phyloP scores from a whole-genome alignment of 345 rosid species.

The Zanthoxylum bungeanum region DNA sequence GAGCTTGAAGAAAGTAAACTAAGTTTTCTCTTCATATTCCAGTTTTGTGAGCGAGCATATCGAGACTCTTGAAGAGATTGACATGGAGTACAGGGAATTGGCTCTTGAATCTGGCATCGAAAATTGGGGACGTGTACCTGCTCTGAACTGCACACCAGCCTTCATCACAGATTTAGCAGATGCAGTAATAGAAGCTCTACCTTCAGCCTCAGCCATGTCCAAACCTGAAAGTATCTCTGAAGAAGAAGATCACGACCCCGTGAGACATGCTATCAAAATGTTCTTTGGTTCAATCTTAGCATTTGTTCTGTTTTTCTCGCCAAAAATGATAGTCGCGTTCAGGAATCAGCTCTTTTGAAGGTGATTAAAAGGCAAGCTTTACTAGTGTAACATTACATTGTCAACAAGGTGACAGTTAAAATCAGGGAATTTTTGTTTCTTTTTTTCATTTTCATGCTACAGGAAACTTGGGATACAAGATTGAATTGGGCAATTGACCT shows the following conservation, averaged over 20 bases:
- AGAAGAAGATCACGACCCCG: slow-evolving; percentile 45
- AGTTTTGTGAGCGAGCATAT: slow-evolving; percentile 93
- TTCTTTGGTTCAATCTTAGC: slow-evolving; percentile 79
- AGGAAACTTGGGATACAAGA: background rate
- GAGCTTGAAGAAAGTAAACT: background rate
- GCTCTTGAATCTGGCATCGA: slow-evolving; percentile 86
- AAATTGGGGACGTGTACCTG: slow-evolving; percentile 95
- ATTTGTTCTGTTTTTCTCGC: slow-evolving; percentile 57
- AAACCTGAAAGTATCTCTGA: slow-evolving; percentile 33
- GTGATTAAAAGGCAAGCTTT: background rate
- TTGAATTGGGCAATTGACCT: too few species aligned
- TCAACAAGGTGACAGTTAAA: background rate
- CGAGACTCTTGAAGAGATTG: slow-evolving; percentile 92
- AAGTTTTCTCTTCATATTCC: slow-evolving; percentile 14
- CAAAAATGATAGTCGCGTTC: slow-evolving; percentile 54
- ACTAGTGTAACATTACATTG: background rate
- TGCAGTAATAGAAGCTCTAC: background rate
- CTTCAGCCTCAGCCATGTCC: slow-evolving; percentile 36
- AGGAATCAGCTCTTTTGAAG: slow-evolving; percentile 47
- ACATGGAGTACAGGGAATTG: slow-evolving; percentile 71
- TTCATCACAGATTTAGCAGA: slow-evolving; percentile 58
- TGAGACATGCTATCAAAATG: slow-evolving; percentile 51
- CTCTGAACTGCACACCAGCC: slow-evolving; percentile 68
- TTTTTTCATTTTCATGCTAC: background rate
- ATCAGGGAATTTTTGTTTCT: background rate